A percentile compares a stretch with the other conserved stretches of the same genome.
Evolutionary conservation across 306 rosid genomes (phyloP).

Genomic region (Astragalus glycyphyllos): DNA sequence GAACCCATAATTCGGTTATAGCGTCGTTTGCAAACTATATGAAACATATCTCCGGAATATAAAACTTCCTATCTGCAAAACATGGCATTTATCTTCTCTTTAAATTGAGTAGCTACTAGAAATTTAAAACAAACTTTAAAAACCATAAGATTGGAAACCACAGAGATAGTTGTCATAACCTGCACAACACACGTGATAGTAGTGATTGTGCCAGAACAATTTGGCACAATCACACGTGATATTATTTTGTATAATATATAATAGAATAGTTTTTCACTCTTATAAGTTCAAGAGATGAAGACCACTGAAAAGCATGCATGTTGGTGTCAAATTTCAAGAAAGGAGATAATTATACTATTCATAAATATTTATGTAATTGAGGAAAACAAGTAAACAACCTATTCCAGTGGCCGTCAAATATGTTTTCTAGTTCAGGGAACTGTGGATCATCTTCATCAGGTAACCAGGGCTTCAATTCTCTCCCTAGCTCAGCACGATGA

Average conservation of each 20-base stretch:
- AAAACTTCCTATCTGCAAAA: constrained; percentile 23
- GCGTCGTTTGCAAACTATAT: constrained; percentile 8
- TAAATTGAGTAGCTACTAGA: constrained; percentile 5
- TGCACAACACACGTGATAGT: constrained; percentile 14
- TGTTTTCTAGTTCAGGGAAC: constrained; percentile 83
- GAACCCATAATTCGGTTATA: constrained; percentile 24
- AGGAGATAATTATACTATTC: constrained; percentile 24
- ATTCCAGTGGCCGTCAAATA: constrained; percentile 80
- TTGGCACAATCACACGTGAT: too few relatives aligned
- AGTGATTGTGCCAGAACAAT: constrained; percentile 13
- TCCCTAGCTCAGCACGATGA: constrained; percentile 68
- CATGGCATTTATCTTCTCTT: neutral
- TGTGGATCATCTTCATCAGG: constrained; percentile 88
- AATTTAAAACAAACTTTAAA: constrained; percentile 16
- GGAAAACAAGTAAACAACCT: constrained; percentile 64
- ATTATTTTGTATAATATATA: too few relatives aligned
- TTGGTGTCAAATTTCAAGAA: constrained; percentile 5
- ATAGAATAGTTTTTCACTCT: constrained; percentile 2
- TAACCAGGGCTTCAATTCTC: constrained; percentile 91
- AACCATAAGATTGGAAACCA: constrained; percentile 28
- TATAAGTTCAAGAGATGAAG: neutral
- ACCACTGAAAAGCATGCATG: neutral
- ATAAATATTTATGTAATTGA: constrained; percentile 20
- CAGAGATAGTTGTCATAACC: neutral
- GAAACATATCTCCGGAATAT: neutral